These are phyloP conservation scores for Coemansia umbellata DNA, from an alignment of 192 early-diverging fungal genomes.

Conservation along the genomic window DNA sequence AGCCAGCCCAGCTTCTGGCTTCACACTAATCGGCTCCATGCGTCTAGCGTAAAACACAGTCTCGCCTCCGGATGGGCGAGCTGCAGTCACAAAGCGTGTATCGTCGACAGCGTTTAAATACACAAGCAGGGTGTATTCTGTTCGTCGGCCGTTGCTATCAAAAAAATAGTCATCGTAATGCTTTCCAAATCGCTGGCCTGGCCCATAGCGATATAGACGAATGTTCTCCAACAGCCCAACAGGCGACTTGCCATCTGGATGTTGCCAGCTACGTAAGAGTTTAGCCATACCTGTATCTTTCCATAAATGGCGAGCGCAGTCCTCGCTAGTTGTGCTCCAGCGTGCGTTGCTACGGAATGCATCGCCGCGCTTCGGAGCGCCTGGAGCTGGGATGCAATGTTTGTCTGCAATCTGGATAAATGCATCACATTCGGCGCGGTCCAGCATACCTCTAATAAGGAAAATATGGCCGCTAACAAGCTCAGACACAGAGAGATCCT, in stretches of 20 bases:
- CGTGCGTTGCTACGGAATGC: constrained; percentile 61
- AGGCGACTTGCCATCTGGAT: constrained; percentile 34
- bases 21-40: constrained; percentile 53
- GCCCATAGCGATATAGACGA: constrained; percentile 59
- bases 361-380: constrained; percentile 53
- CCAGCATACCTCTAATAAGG: constrained; percentile 19
- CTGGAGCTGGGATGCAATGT: constrained; percentile 21
- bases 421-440: constrained; percentile 30
- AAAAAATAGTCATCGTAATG: constrained; percentile 61
- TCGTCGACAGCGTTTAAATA: constrained; percentile 55
- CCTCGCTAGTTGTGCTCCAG: constrained; percentile 44
- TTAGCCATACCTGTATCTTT: constrained; percentile 37
- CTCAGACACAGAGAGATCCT: constrained; percentile 20
- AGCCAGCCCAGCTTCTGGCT: constrained; percentile 54
- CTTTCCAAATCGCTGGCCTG: constrained; percentile 56
- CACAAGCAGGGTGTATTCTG: constrained; percentile 58
- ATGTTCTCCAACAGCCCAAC: constrained; percentile 55
- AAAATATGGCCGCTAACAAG: constrained; percentile 42
- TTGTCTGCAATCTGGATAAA: constrained; percentile 42
- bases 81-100: constrained; percentile 9
- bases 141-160: constrained; percentile 46
- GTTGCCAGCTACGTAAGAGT: constrained; percentile 35
- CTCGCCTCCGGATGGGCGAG: constrained; percentile 34
- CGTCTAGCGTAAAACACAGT: constrained; percentile 52
- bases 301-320: constrained; percentile 54